Base-by-base conservation (phyloP, 352 stramenopile genomes). In the Phytophthora pluvialis region DNA sequence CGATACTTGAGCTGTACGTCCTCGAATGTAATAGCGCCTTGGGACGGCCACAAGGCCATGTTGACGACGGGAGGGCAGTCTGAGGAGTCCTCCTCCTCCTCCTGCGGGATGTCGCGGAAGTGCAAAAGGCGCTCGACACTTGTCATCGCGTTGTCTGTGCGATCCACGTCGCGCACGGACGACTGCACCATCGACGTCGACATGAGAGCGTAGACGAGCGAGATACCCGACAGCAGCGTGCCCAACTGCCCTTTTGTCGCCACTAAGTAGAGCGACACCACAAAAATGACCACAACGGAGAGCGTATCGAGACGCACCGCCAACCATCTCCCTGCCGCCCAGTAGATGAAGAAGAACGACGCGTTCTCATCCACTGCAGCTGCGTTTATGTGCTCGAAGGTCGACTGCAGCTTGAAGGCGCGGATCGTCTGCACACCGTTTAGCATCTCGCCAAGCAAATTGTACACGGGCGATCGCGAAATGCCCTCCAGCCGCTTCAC, bases 401-500 rank as follows among this genome's bases (percentile, higher is more conserved):
- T 46, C 56, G 70, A 49, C 89, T 88, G 31, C 99, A 70, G 59
- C n/a, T 57, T 55, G 46, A 70, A 70, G 18, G 54, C 61, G 9
- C 61, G 61, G 36, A 64, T 98, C 4, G 90, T 98, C 2, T 90
- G 60, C 9, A 99, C 77, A 5, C 97, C 97, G 56, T 87, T 87
- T 8, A 99, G 67, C 16, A 83, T 98, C 76, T 99, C 95, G 11
- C 77, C 78, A n/a, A 98, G 83, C 36, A 98, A 75, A 8, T 89
- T 88, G 78, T 97, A 99, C n/a, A 99, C 85, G 11, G 97, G 97
- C n/a, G 88, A 76, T 15, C 77, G 64, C 3, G 66, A 81, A 64
- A 98, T 76, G 8, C 88, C 88, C 63, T 99, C 97, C 16, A 99
- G 81, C 9, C 96, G 83, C 78, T 98, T 98, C 12, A 98, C 70